A percentile compares a stretch with the other conserved stretches of the same genome.
phyloP scores from a whole-genome alignment of 495 filamentous ascomycete genomes.

The Penicillium roqueforti region DNA sequence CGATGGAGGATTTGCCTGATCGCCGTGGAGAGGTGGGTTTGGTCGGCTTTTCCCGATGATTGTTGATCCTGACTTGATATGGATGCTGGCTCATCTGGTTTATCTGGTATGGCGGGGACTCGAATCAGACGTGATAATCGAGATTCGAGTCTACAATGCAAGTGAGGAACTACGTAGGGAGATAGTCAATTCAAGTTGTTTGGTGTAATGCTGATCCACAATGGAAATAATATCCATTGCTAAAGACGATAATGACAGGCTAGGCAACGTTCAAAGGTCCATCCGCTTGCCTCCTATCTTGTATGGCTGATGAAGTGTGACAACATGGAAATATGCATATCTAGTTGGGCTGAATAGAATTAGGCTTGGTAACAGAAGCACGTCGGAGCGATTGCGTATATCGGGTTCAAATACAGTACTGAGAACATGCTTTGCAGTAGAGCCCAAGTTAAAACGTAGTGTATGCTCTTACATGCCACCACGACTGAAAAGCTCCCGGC shows the following conservation, averaged over 20 bases:
- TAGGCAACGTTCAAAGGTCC: not conserved
- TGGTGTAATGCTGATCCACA: not conserved
- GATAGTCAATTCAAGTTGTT: not conserved
- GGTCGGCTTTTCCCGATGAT: not conserved
- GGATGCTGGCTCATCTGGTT: not conserved
- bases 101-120: not conserved
- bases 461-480: slow-evolving; percentile 14
- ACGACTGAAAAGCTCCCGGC: slow-evolving; percentile 41
- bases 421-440: not conserved
- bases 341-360: not conserved
- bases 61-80: not conserved
- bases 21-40: not conserved
- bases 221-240: not conserved
- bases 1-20: not conserved
- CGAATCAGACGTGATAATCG: not conserved
- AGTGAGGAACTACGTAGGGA: not conserved
- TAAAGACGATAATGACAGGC: not conserved
- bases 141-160: not conserved
- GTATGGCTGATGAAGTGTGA: not conserved
- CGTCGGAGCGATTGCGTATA: not conserved
- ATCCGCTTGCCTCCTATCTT: not conserved
- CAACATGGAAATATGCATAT: slow-evolving; percentile 1
- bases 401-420: not conserved
- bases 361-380: not conserved
- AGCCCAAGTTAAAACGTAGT: not conserved